Base-by-base conservation (phyloP, 306 rosid species). In the Vicia faba region DNA sequence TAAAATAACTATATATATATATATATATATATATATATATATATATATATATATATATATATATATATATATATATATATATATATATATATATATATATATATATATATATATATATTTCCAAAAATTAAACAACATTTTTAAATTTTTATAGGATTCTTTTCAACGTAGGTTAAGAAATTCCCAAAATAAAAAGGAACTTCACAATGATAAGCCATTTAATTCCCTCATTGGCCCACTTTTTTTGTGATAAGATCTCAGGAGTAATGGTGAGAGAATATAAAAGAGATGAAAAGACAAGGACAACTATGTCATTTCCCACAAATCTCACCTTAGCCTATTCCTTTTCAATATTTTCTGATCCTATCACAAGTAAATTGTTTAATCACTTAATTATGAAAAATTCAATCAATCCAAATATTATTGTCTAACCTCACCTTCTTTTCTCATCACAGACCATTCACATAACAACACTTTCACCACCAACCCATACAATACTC, bases 281-380 rank as follows among this genome's bases (percentile, higher is more conserved):
- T 26, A 8, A 26, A 55, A 19, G 28, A 49, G 16, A 11, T 26
- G 63, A 69, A 71, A 79, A 61, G 72, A 66, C 20, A 75, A 64
- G 83, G 87, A 2, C 73, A 78, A 44, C 26, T 4, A 57, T 13
- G 88, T 75, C 74, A 79, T 77, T 81, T 79, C 38, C 1, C 0
- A 40, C 14, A 66, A 59, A 46, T 16, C 44, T 2, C 62, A 44
- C 64, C 71, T 11, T 33, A 31, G 2, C 63, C 41, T 9, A 44
- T 43, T 60, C 19, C 29, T 39, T 39, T 38, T 45, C 64, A 39
- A 36, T 70, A 72, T 48, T 68, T 44, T 70, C 19, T 50, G 71
- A 48, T 75, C 56, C 66, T 62, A 70, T 71, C 63, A 68, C 72
- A 74, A 29, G 14, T 36, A 69, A 69, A 41, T 41, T 29, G 9